Evolutionary conservation across 805 yeast genomes (phyloP), one percentile per base, ranked within the genome.

Genomic region (Candida dajiaensis): DNA sequence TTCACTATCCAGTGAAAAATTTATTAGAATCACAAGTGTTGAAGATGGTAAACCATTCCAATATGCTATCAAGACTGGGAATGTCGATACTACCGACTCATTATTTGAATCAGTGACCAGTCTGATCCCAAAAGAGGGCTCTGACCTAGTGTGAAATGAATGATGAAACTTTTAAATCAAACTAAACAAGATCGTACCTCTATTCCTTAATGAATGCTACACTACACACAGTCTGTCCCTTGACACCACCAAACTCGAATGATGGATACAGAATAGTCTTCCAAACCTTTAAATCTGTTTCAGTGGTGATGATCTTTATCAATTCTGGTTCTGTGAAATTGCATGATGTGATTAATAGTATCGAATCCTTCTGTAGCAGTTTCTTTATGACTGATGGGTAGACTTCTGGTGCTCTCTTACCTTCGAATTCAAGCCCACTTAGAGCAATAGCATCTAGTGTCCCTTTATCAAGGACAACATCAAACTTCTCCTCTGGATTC

Each of bases 401-500:
- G 15, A 78, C 68, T 23, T 83, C 80, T 47, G 76, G 68, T 3
- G 78, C 74, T 16, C 76, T 72, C 47, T 70, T 68, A 12, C 66
- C 67, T 9, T 66, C 73, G 48, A 76, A 77, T 19, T 65, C 73
- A 2, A 69, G 54, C 20, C 83, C 84, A 62, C 88, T 87, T 40
- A 94, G 72, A 0, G 97, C 97, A 50, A 94, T 92, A 6, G 99
- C 99, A 67, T 94, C 99, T 20, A 94, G 68, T 0, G 99, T 94
- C 9, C 99, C 99, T 63, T 94, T 94, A 66, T 94, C 99, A 16
- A 89, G 68, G 2, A 92, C 77, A 9, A 94, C 64, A 59, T 90
- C 96, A 65, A 78, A 89, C 20, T 68, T 58, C 4, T 66, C 71
- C 2, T 62, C 61, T 28, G 38, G 62, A 35, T 36, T 59, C 70